These are phyloP conservation scores for Discostella stelligeroides DNA, from an alignment of 108 stramenopile species.

Conservation along the genomic window DNA sequence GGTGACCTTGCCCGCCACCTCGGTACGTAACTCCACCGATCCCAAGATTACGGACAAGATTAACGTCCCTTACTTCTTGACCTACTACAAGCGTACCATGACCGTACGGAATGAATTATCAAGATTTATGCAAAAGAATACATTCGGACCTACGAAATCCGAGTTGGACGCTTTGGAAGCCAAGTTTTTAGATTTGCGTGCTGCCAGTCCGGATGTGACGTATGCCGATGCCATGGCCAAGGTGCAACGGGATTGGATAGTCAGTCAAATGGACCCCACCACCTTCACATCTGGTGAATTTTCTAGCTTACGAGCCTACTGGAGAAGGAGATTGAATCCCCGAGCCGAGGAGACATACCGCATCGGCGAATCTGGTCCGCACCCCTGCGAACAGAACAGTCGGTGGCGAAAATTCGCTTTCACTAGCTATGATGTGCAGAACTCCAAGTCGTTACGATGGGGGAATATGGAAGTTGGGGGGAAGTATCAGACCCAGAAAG, in stretches of 20 bases:
- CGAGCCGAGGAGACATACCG: conserved; percentile 34
- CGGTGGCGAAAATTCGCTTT: conserved; percentile 53
- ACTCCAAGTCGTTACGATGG: conserved; percentile 38
- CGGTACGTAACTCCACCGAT: conserved; percentile 5
- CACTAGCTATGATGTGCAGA: conserved; percentile 43
- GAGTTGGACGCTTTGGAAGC: conserved; percentile 28
- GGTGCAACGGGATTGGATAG: conserved; percentile 27
- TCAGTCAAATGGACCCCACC: conserved; percentile 37
- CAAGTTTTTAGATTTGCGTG: conserved; percentile 4
- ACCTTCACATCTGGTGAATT: conserved; percentile 32
- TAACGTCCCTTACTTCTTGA: conserved; percentile 30
- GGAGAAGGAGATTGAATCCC: conserved; percentile 44
- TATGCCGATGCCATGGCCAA: conserved; percentile 16
- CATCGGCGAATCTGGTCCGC: conserved; percentile 43
- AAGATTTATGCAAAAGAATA: conserved; percentile 54
- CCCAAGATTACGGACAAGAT: conserved; percentile 1
- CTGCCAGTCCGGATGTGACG: background rate
- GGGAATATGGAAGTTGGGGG: conserved; percentile 31
- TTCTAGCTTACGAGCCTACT: conserved; percentile 39
- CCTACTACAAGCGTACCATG: conserved; percentile 23
- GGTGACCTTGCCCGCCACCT: conserved; percentile 31
- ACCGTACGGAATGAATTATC: conserved; percentile 29
- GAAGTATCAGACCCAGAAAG: conserved; percentile 21
- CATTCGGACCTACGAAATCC: conserved; percentile 46
- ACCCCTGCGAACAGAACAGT: conserved; percentile 31